Percentiles rank a stretch among this genome's conserved stretches.
phyloP scores from a whole-genome alignment of 2,329 filamentous ascomycete species.

The Sporothrix globosa region DNA sequence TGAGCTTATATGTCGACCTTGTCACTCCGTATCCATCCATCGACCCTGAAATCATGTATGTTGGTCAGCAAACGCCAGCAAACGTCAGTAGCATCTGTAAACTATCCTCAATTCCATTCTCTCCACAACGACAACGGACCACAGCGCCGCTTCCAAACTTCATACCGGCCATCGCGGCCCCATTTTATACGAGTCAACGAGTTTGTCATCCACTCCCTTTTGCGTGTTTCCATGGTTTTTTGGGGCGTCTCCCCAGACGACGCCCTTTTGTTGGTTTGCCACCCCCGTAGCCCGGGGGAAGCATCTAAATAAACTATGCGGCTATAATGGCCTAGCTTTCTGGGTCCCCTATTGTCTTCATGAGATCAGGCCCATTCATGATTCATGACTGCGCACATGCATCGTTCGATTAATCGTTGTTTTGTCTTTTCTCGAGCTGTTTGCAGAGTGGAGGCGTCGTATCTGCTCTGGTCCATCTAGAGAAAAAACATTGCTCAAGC shows the following conservation, averaged over 20 bases:
- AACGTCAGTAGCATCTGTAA: too few species aligned
- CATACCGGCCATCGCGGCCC: not conserved
- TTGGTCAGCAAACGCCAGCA: not conserved
- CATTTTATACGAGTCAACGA: constrained; percentile 7
- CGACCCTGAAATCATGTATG: constrained; percentile 8
- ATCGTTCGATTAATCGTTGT: constrained; percentile 1
- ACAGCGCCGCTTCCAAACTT: not conserved
- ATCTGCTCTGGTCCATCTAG: not conserved
- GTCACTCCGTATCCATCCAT: not conserved
- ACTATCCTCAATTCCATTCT: not conserved
- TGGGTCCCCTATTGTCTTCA: constrained; percentile 13
- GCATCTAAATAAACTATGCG: not conserved
- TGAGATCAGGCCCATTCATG: constrained; percentile 23
- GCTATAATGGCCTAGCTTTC: not conserved
- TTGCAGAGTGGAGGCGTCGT: not conserved
- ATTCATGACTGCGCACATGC: constrained; percentile 15
- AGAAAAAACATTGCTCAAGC: too few species aligned
- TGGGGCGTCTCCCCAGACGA: not conserved
- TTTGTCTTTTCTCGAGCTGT: not conserved
- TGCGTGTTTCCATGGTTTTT: not conserved
- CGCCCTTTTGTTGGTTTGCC: not conserved
- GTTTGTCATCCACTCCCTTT: constrained; percentile 12
- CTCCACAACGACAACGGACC: not conserved
- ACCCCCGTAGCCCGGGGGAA: not conserved
- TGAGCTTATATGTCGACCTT: not conserved